phyloP scores from a whole-genome alignment of 345 rosid genomes.

The Populus tremula region DNA sequence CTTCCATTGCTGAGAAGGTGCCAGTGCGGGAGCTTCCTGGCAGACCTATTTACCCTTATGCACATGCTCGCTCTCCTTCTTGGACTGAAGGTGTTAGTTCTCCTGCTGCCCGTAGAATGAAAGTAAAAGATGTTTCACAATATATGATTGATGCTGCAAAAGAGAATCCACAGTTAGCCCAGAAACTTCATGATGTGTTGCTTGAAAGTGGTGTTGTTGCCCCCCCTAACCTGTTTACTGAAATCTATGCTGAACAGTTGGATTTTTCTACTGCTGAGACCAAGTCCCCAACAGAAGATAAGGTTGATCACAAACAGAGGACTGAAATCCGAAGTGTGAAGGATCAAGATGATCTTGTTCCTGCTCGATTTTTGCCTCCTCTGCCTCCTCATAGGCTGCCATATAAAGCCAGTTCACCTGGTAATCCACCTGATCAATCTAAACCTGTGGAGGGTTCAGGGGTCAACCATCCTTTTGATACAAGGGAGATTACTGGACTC shows the following conservation, averaged over 20 bases:
- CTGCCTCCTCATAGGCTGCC: constrained; percentile 48
- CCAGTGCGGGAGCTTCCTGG: constrained; percentile 33
- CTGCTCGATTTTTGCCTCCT: constrained; percentile 58
- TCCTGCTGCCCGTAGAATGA: constrained; percentile 79
- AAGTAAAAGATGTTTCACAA: constrained; percentile 88
- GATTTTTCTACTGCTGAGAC: constrained; percentile 43
- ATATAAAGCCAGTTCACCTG: constrained; percentile 32
- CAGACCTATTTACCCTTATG: constrained; percentile 49
- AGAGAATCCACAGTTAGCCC: constrained; percentile 88
- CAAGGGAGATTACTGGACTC: constrained; percentile 35
- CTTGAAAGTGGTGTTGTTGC: constrained; percentile 92
- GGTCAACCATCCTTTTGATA: constrained; percentile 28
- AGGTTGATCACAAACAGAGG: constrained; percentile 35
- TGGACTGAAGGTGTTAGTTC: constrained; percentile 98
- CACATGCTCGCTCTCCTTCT: constrained; percentile 78
- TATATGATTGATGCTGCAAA: constrained; percentile 96
- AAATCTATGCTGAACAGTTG: constrained; percentile 51
- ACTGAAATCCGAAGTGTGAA: constrained; percentile 32
- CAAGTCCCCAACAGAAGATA: constrained; percentile 37
- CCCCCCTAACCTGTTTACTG: constrained; percentile 77
- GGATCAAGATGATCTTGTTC: constrained; percentile 45
- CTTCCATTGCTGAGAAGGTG: constrained; percentile 31
- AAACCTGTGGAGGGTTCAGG: constrained; percentile 42
- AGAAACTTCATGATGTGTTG: constrained; percentile 85
- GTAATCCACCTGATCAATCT: constrained; percentile 35